Conservation (phyloP, 2,329 filamentous ascomycete species). For the Fusarium sp. region DNA sequence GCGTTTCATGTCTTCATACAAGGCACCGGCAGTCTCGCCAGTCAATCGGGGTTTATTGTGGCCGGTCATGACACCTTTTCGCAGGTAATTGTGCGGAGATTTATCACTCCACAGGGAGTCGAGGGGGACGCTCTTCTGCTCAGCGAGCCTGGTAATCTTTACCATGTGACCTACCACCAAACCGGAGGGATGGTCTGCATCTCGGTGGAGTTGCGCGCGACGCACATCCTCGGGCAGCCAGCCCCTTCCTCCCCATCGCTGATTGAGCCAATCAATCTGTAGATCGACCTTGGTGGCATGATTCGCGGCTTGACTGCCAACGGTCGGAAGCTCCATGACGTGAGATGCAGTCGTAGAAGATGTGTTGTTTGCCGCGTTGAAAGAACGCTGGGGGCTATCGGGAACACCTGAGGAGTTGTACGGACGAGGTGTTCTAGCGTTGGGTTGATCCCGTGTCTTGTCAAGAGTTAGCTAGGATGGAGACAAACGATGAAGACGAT, state of each 20-base stretch:
- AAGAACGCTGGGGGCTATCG: neutral
- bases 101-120: neutral
- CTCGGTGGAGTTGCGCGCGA: neutral
- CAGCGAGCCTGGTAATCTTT: neutral
- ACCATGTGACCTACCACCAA: neutral
- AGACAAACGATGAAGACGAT: neutral
- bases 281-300: neutral
- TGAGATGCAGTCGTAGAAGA: neutral
- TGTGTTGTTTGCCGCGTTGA: neutral
- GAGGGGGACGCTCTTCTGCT: neutral
- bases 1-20: neutral
- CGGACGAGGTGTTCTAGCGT: neutral
- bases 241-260: neutral
- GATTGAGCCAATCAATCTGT: neutral
- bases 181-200: neutral
- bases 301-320: too few relatives aligned
- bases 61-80: neutral
- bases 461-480: neutral
- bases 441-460: neutral
- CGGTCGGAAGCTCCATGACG: neutral
- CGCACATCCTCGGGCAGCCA: neutral
- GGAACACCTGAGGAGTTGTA: neutral
- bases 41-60: neutral
- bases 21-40: fast-evolving
- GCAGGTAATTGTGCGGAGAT: neutral